Evolutionary conservation across 75 land plant species (phyloP).

Genomic region (Selaginella moellendorffii): DNA sequence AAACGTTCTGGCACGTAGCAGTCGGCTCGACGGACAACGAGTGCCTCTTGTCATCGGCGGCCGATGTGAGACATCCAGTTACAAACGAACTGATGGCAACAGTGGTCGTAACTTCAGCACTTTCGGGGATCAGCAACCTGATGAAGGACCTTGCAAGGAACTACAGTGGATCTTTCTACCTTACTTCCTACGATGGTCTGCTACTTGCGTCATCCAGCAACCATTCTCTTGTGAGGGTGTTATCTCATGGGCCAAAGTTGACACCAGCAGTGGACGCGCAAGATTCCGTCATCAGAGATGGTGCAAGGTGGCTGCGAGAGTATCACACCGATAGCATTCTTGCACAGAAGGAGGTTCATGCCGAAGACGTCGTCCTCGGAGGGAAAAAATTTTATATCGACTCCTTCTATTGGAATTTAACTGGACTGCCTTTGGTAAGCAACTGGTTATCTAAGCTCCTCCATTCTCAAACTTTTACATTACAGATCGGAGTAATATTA

Average conservation of each 20-base stretch:
- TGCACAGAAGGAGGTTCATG: slow-evolving; percentile 34
- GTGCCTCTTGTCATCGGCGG: slow-evolving; percentile 58
- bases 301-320: slow-evolving; percentile 50
- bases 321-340: slow-evolving; percentile 27
- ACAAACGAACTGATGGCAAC: slow-evolving; percentile 41
- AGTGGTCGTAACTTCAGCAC: slow-evolving; percentile 59
- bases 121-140: slow-evolving; percentile 53
- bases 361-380: slow-evolving; percentile 39
- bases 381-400: slow-evolving; percentile 45
- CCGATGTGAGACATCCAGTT: slow-evolving; percentile 39
- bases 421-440: slow-evolving; percentile 58
- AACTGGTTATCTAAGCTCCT: background rate
- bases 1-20: slow-evolving; percentile 59
- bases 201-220: slow-evolving; percentile 61
- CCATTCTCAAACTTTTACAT: background rate
- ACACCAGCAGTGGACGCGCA: slow-evolving; percentile 41
- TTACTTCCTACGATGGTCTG: slow-evolving; percentile 61
- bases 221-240: slow-evolving; percentile 34
- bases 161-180: slow-evolving; percentile 52
- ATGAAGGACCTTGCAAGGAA: slow-evolving; percentile 50
- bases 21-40: slow-evolving; percentile 45
- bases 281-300: slow-evolving; percentile 40
- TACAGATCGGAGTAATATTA: slow-evolving; percentile 68
- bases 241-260: slow-evolving; percentile 30
- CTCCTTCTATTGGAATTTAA: slow-evolving; percentile 46